phyloP scores from a whole-genome alignment of 2,329 filamentous ascomycete species.

The Claviceps pusilla region DNA sequence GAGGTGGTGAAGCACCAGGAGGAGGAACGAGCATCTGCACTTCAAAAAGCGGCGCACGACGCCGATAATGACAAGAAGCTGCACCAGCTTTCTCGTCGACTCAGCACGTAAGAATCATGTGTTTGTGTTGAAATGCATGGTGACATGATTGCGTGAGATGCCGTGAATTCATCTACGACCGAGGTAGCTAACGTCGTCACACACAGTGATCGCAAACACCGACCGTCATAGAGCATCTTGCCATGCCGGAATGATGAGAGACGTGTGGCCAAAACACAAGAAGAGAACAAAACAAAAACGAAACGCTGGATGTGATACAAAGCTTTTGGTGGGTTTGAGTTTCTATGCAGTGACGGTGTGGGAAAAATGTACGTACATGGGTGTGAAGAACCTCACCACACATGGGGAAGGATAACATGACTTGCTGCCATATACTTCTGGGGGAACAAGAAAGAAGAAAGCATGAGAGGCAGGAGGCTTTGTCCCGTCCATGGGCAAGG shows the following conservation, averaged over 20 bases:
- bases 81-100: slow-evolving; percentile 71
- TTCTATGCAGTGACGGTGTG: background rate
- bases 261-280: background rate
- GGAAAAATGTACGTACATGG: background rate
- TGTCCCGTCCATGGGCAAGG: background rate
- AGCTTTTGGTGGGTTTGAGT: background rate
- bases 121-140: no score
- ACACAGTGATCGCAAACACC: slow-evolving; percentile 20
- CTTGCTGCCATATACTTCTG: background rate
- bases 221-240: slow-evolving; percentile 2
- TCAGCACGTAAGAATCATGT: slow-evolving; percentile 66
- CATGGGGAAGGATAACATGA: background rate
- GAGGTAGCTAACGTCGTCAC: background rate
- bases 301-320: background rate
- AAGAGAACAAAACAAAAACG: background rate
- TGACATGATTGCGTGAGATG: no score
- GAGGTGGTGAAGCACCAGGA: slow-evolving; percentile 76
- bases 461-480: background rate
- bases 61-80: slow-evolving; percentile 85
- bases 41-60: slow-evolving; percentile 74
- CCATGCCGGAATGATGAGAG: background rate
- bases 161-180: no score
- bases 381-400: background rate
- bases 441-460: background rate
- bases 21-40: slow-evolving; percentile 64